These are phyloP conservation scores for Chlorella sp. DNA, from an alignment of 139 green algal genomes.

Conservation along the genomic window DNA sequence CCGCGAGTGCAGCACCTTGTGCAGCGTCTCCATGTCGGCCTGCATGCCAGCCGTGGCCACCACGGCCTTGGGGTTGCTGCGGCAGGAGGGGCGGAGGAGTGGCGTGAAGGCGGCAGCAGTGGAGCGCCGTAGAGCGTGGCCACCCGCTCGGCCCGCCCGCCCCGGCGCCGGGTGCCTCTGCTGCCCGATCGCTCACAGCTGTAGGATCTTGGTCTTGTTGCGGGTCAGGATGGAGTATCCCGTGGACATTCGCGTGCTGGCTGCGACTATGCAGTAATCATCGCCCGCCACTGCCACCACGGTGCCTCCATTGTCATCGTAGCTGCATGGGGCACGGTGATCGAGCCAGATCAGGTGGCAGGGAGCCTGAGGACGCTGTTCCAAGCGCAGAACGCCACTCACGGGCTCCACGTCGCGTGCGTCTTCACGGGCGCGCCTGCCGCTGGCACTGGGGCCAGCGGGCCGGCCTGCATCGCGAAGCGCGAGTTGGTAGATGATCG, in stretches of 20 bases:
- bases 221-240: slow-evolving; percentile 96
- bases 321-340: slow-evolving; percentile 2
- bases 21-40: slow-evolving; percentile 86
- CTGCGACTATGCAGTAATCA: slow-evolving; percentile 96
- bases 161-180: background rate
- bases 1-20: slow-evolving; percentile 84
- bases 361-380: background rate
- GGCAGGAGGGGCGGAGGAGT: background rate
- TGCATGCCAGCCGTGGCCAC: slow-evolving; percentile 92
- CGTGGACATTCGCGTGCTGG: slow-evolving; percentile 90
- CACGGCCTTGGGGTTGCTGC: slow-evolving; percentile 79
- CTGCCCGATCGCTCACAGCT: slow-evolving; percentile 69
- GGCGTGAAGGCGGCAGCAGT: background rate
- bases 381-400: slow-evolving; percentile 26
- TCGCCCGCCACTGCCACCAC: slow-evolving; percentile 90
- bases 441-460: slow-evolving; percentile 24
- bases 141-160: background rate
- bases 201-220: slow-evolving; percentile 78
- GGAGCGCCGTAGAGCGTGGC: background rate
- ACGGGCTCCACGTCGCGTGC: slow-evolving; percentile 69
- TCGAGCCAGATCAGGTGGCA: background rate
- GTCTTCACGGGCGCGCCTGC: slow-evolving; percentile 31
- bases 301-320: slow-evolving; percentile 71
- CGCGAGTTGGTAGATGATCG: too few relatives aligned
- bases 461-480: too few relatives aligned